phyloP scores from a whole-genome alignment of 2,329 filamentous ascomycete genomes.

The Lojkania enalia region DNA sequence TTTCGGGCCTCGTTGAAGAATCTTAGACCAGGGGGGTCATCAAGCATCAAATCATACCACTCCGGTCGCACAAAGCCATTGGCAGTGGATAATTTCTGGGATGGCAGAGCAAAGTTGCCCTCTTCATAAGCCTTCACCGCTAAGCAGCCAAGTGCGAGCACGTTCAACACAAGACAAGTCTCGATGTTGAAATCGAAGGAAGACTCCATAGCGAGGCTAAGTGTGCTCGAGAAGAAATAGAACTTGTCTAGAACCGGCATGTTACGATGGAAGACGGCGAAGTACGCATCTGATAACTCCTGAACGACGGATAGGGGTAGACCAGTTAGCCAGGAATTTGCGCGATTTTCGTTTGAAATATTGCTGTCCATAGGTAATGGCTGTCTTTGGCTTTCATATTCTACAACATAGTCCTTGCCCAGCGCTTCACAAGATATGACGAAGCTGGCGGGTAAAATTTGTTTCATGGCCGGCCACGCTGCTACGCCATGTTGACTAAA shows the following conservation, averaged over 20 bases:
- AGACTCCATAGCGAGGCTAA: conserved; percentile 53
- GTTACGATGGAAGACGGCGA: conserved; percentile 58
- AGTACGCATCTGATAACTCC: conserved; percentile 58
- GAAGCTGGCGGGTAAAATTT: conserved; percentile 49
- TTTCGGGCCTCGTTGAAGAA: conserved; percentile 60
- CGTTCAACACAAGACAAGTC: conserved; percentile 55
- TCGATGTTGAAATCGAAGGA: conserved; percentile 58
- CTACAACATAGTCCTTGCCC: conserved; percentile 55
- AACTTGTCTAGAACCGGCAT: conserved; percentile 58
- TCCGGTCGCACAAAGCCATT: conserved; percentile 34
- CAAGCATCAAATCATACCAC: conserved; percentile 41
- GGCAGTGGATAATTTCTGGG: conserved; percentile 19
- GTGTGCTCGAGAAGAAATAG: conserved; percentile 56
- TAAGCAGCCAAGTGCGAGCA: conserved; percentile 57
- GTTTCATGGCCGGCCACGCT: conserved; percentile 53
- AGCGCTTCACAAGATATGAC: conserved; percentile 43
- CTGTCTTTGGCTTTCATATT: conserved; percentile 53
- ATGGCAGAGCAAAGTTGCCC: conserved; percentile 52
- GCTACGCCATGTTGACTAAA: conserved; percentile 58
- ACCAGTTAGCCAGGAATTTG: conserved; percentile 50
- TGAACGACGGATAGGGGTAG: conserved; percentile 55
- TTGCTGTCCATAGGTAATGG: conserved; percentile 47
- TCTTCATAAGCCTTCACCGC: conserved; percentile 55
- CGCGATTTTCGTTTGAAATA: conserved; percentile 39
- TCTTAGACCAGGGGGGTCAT: conserved; percentile 51